Evolutionary conservation across 2,329 filamentous ascomycete species (phyloP).

Genomic region (Tricladium varicosporioides): DNA sequence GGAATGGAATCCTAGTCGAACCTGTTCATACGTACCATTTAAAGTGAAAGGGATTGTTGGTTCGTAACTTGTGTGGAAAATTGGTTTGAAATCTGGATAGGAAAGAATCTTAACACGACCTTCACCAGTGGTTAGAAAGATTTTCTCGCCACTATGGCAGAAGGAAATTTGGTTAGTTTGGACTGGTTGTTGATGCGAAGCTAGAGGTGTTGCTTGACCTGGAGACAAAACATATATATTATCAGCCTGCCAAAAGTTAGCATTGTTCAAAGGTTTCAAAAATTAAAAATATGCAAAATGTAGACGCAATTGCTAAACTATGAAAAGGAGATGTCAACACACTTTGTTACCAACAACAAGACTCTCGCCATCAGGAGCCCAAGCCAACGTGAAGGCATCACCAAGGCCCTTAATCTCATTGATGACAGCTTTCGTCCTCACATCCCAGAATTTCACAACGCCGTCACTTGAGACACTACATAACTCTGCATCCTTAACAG

Average conservation of each 20-base stretch:
- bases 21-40: constrained; percentile 39
- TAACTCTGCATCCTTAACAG: constrained; percentile 72
- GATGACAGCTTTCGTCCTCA: constrained; percentile 67
- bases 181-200: constrained; percentile 57
- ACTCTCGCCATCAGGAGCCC: constrained; percentile 69
- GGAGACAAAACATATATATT: constrained; percentile 62
- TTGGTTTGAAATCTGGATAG: constrained; percentile 61
- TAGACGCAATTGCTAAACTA: no score
- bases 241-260: constrained; percentile 48
- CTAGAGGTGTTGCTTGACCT: constrained; percentile 51
- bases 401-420: constrained; percentile 67
- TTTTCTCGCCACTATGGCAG: constrained; percentile 67
- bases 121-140: constrained; percentile 70
- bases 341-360: constrained; percentile 74
- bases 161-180: constrained; percentile 74
- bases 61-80: constrained; percentile 47
- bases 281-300: no score
- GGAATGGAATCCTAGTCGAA: not conserved
- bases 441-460: constrained; percentile 77
- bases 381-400: constrained; percentile 68
- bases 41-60: constrained; percentile 55
- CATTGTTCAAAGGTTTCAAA: not conserved
- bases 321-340: constrained; percentile 34
- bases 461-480: constrained; percentile 74
- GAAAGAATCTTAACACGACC: constrained; percentile 69